These are phyloP conservation scores for Populus alba DNA, from an alignment of 345 rosid species.

Conservation along the genomic window DNA sequence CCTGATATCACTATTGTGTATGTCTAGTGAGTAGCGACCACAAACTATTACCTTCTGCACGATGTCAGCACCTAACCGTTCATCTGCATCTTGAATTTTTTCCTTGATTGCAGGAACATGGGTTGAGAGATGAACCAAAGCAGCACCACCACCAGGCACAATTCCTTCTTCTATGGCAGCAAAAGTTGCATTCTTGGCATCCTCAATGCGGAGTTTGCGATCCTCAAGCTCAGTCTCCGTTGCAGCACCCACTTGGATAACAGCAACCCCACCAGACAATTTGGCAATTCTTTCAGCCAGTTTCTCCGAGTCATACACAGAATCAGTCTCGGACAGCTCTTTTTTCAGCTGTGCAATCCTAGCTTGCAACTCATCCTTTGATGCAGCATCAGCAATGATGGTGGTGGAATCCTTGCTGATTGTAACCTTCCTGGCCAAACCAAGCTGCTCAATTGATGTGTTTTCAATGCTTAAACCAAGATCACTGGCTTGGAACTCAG, in stretches of 20 bases:
- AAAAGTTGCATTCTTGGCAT: conserved; percentile 95
- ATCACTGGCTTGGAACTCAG: conserved; percentile 86
- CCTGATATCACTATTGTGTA: not conserved
- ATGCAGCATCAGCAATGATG: conserved; percentile 86
- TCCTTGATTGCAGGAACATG: conserved; percentile 72
- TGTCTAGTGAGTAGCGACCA: not conserved
- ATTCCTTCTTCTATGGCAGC: conserved; percentile 99
- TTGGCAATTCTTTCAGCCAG: conserved; percentile 96
- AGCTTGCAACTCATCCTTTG: conserved; percentile 85
- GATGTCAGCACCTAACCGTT: conserved; percentile 88
- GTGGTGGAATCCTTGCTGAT: conserved; percentile 81
- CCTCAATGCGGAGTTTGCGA: conserved; percentile 89
- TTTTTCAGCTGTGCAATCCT: conserved; percentile 79
- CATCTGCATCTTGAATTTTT: conserved; percentile 70
- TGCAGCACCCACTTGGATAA: conserved; percentile 96
- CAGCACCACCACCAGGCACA: conserved; percentile 95
- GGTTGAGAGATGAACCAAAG: conserved; percentile 80
- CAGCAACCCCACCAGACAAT: conserved; percentile 94
- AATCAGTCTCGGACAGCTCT: conserved; percentile 87
- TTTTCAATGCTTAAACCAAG: conserved; percentile 74
- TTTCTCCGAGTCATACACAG: conserved; percentile 82
- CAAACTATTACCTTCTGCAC: conserved; percentile 69
- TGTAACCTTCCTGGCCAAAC: conserved; percentile 78
- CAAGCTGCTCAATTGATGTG: conserved; percentile 78
- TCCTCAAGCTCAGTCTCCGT: conserved; percentile 98